These are phyloP conservation scores for Apiotrichum siamense DNA, from an alignment of 1,284 basidiomycete species.

Conservation along the genomic window DNA sequence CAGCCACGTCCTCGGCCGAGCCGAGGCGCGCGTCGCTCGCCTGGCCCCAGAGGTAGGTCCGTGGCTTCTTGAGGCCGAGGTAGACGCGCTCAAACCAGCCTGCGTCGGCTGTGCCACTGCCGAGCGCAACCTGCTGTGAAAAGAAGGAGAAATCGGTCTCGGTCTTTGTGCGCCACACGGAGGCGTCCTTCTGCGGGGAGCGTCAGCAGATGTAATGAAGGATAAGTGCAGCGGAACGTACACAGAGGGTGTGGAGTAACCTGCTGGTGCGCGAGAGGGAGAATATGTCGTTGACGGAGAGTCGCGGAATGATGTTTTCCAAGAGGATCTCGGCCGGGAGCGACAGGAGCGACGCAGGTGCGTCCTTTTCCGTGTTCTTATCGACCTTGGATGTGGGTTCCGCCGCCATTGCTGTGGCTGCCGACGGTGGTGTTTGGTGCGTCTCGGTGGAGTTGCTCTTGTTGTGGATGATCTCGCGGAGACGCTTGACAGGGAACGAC, in stretches of 20 bases:
- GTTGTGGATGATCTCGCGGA: too few relatives aligned
- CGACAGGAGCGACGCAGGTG: conserved; percentile 1
- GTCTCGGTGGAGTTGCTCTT: too few relatives aligned
- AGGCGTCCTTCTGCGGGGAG: conserved; percentile 61
- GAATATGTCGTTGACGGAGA: conserved; percentile 58
- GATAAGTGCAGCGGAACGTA: conserved; percentile 51
- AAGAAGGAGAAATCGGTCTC: conserved; percentile 68
- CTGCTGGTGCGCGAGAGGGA: conserved; percentile 47
- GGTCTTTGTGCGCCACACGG: conserved; percentile 69
- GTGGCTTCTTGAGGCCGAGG: conserved; percentile 57
- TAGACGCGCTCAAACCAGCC: conserved; percentile 73
- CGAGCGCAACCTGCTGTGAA: conserved; percentile 46
- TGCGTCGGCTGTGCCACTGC: conserved; percentile 6
- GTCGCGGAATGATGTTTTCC: conserved; percentile 61
- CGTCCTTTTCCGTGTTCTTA: not conserved
- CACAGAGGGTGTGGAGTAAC: conserved; percentile 24
- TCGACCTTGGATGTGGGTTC: not conserved
- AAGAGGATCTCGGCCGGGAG: conserved; percentile 59
- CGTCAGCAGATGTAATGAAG: conserved; percentile 22
- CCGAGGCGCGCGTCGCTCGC: conserved; percentile 35
- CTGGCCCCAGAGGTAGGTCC: conserved; percentile 75
- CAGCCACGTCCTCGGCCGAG: not conserved
- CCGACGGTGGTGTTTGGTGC: not conserved
- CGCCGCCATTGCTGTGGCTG: not conserved
- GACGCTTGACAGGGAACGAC: too few relatives aligned